Conservation (phyloP, 164 flowering plant genomes). For the Echeveria elegans region DNA sequence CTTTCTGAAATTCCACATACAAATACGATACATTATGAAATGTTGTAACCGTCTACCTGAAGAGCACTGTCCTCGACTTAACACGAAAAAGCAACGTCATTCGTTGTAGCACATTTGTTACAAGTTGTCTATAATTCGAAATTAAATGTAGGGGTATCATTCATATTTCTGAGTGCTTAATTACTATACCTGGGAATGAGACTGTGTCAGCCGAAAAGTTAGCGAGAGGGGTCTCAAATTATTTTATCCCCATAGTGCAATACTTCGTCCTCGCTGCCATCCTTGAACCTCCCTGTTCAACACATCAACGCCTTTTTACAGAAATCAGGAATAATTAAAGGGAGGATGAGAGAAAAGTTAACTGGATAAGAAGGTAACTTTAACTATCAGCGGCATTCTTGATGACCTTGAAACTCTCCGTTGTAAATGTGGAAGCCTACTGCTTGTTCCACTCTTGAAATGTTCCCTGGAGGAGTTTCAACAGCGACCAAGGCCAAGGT, state of each 20-base stretch:
- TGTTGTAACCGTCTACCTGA: constrained; percentile 33
- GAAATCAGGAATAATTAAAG: too few relatives aligned
- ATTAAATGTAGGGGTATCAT: too few relatives aligned
- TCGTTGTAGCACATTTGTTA: too few relatives aligned
- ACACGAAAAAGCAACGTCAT: not conserved
- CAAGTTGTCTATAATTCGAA: too few relatives aligned
- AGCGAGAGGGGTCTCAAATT: constrained; percentile 65
- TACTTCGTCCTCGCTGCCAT: constrained; percentile 76
- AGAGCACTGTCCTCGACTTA: constrained; percentile 51
- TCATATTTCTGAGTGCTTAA: not conserved
- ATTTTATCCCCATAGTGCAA: constrained; percentile 84
- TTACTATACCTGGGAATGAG: constrained; percentile 50
- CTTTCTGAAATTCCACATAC: constrained; percentile 35
- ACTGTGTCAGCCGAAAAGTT: constrained; percentile 60
- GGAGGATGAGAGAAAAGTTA: constrained; percentile 11
- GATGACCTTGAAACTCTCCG: constrained; percentile 93
- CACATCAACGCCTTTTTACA: not conserved
- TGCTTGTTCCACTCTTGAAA: constrained; percentile 68
- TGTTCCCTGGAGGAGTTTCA: constrained; percentile 15
- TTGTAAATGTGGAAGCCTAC: constrained; percentile 61
- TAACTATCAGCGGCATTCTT: constrained; percentile 73
- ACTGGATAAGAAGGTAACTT: constrained; percentile 95
- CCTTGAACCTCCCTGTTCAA: constrained; percentile 49
- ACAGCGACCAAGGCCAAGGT: not conserved
- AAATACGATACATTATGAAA: too few relatives aligned